phyloP scores from a whole-genome alignment of 2,329 filamentous ascomycete species.

The Bipolaris sorokiniana region DNA sequence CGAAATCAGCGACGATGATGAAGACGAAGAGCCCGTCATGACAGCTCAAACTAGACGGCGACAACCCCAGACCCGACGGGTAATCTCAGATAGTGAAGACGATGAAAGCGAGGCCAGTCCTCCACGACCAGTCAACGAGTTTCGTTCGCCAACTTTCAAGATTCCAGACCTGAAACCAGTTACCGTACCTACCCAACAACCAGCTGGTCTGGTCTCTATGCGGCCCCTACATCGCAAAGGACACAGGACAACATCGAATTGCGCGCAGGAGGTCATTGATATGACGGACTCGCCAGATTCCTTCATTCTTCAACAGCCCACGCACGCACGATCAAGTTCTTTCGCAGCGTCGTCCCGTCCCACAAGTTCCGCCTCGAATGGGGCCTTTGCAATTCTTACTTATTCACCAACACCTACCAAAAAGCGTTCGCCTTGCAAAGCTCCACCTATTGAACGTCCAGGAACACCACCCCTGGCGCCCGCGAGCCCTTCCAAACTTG shows the following conservation, averaged over 20 bases:
- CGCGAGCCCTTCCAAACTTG: conserved; percentile 41
- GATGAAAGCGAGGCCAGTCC: conserved; percentile 17
- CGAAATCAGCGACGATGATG: conserved; percentile 28
- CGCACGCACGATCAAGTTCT: conserved; percentile 30
- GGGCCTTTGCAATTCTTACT: conserved; percentile 36
- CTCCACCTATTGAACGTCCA: conserved; percentile 38
- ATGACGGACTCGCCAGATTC: conserved; percentile 35
- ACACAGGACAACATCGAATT: conserved; percentile 37
- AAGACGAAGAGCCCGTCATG: conserved; percentile 42
- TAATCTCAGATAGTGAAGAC: conserved; percentile 35
- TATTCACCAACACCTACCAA: conserved; percentile 46
- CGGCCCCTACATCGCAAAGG: conserved; percentile 34
- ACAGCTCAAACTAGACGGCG: conserved; percentile 23
- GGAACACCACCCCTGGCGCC: conserved; percentile 40
- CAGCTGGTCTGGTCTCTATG: conserved; percentile 27
- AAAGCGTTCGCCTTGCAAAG: conserved; percentile 43
- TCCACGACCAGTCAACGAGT: conserved; percentile 1
- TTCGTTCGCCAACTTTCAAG: conserved; percentile 11
- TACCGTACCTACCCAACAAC: not conserved
- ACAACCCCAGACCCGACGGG: conserved; percentile 19
- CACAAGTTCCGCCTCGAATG: conserved; percentile 37
- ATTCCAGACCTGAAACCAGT: conserved; percentile 11
- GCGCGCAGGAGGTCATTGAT: conserved; percentile 44
- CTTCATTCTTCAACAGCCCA: conserved; percentile 27
- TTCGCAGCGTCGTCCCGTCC: conserved; percentile 38